phyloP scores from a whole-genome alignment of 1,139 yeast species.

The Suhomyces wounanorum region DNA sequence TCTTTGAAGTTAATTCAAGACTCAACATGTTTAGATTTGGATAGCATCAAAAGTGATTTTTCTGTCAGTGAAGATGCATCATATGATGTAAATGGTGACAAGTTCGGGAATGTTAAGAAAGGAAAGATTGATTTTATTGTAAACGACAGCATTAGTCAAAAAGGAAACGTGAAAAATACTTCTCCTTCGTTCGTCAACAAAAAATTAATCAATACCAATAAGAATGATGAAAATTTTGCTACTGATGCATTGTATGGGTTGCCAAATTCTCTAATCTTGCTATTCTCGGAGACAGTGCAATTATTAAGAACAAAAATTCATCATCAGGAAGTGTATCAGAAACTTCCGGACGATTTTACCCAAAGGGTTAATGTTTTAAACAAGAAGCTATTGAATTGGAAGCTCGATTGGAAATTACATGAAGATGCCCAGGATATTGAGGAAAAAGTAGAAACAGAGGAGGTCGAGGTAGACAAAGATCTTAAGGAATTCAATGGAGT shows the following conservation, averaged over 20 bases:
- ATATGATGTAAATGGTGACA: constrained; percentile 45
- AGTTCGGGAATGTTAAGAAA: constrained; percentile 28
- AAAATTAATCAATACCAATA: constrained; percentile 46
- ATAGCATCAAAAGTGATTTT: constrained; percentile 40
- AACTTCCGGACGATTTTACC: constrained; percentile 46
- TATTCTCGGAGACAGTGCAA: constrained; percentile 72
- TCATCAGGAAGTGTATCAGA: constrained; percentile 36
- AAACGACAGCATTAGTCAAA: constrained; percentile 25
- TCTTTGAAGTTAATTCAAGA: constrained; percentile 76
- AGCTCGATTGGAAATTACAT: constrained; percentile 60
- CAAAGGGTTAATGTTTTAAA: constrained; percentile 52
- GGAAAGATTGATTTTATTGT: constrained; percentile 52
- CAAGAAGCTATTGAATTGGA: constrained; percentile 60
- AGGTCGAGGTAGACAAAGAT: constrained; percentile 10
- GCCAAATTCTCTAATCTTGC: constrained; percentile 73
- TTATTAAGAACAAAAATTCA: constrained; percentile 63
- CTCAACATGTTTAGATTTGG: constrained; percentile 59
- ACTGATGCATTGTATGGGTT: constrained; percentile 84
- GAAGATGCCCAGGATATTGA: constrained; percentile 10
- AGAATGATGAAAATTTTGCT: constrained; percentile 59
- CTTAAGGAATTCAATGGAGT: constrained; percentile 6
- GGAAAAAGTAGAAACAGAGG: constrained; percentile 4
- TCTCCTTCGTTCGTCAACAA: constrained; percentile 48
- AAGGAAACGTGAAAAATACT: constrained; percentile 20
- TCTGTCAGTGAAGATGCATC: constrained; percentile 32